Conservation (phyloP, 208 protist species). For the Crithidia expoeki region DNA sequence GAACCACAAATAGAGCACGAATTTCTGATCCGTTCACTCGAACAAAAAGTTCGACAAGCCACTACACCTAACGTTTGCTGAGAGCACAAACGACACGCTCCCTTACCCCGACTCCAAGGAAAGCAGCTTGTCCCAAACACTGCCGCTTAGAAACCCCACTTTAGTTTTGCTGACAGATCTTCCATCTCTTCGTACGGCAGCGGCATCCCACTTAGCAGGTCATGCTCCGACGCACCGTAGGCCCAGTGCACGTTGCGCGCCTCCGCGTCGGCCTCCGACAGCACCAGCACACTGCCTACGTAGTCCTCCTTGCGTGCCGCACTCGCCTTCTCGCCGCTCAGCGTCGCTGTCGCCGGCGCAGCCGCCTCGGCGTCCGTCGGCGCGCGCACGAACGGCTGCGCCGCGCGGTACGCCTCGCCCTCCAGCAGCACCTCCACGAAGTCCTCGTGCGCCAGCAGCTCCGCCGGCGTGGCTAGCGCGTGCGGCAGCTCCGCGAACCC, state of each 20-base stretch:
- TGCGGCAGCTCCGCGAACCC: conserved; percentile 18
- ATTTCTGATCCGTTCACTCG: too few species aligned
- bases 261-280: conserved; percentile 18
- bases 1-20: too few species aligned
- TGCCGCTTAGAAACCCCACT: too few species aligned
- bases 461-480: conserved; percentile 11
- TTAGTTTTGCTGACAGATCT: background rate
- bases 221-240: conserved; percentile 25
- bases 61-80: too few species aligned
- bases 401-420: conserved; percentile 1
- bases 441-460: conserved; percentile 28
- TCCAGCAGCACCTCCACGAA: conserved; percentile 17
- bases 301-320: background rate
- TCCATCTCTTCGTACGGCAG: conserved; percentile 21
- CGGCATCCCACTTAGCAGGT: conserved; percentile 23
- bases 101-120: too few species aligned
- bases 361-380: conserved; percentile 12
- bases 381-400: conserved; percentile 8
- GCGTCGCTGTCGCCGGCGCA: background rate
- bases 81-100: too few species aligned
- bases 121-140: too few species aligned
- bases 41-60: too few species aligned
- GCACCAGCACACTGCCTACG: conserved; percentile 14
- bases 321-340: background rate
- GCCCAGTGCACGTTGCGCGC: conserved; percentile 23